Evolutionary conservation across 805 yeast species (phyloP).

Genomic region (Lipomyces chichibuensis): DNA sequence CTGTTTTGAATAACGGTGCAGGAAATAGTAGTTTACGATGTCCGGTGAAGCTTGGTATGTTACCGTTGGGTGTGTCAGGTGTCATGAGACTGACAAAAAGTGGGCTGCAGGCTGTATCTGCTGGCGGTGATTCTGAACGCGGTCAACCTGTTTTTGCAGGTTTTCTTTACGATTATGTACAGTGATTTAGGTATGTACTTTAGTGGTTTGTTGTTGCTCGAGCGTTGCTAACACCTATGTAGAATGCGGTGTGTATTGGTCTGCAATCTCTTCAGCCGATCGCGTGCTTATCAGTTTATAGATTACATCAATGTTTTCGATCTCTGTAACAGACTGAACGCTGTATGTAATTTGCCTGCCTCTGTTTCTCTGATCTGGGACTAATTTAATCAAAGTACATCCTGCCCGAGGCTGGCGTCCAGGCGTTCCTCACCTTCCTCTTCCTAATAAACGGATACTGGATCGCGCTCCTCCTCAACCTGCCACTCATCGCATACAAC

Average conservation of each 20-base stretch:
- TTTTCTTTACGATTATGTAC: slow-evolving; percentile 92
- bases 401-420: slow-evolving; percentile 86
- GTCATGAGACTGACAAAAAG: not conserved
- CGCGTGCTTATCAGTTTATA: slow-evolving; percentile 40
- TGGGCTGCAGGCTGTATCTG: slow-evolving; percentile 41
- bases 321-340: slow-evolving; percentile 88
- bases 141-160: slow-evolving; percentile 85
- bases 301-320: slow-evolving; percentile 98
- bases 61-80: not conserved
- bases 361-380: not conserved
- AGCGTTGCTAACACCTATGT: not conserved
- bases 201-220: not conserved
- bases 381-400: slow-evolving; percentile 54
- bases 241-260: slow-evolving; percentile 37
- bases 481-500: slow-evolving; percentile 84
- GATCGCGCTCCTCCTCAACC: slow-evolving; percentile 81
- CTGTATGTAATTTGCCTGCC: slow-evolving; percentile 35
- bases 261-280: not conserved
- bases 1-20: not conserved
- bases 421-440: slow-evolving; percentile 67
- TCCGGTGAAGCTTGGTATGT: slow-evolving; percentile 56
- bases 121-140: slow-evolving; percentile 81
- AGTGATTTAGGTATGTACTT: slow-evolving; percentile 69
- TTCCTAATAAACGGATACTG: slow-evolving; percentile 88
- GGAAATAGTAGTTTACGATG: slow-evolving; percentile 41